These are phyloP conservation scores for Apodospora peruviana DNA, from an alignment of 495 filamentous ascomycete genomes.

Conservation along the genomic window DNA sequence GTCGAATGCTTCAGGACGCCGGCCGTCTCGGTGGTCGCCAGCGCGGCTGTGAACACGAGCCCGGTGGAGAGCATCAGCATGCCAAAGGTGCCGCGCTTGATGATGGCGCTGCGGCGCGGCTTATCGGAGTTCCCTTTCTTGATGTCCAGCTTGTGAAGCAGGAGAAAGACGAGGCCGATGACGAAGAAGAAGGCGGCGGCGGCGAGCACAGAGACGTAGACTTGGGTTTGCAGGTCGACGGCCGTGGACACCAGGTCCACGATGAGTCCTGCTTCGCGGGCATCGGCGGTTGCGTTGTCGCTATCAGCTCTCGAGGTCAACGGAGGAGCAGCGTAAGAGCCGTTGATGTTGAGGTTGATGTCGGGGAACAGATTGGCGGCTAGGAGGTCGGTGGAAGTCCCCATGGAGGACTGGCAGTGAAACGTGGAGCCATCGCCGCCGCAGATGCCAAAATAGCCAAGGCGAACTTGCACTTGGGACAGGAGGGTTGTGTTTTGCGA, in stretches of 20 bases:
- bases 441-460: conserved; percentile 34
- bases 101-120: conserved; percentile 9
- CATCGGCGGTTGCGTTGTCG: not conserved
- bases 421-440: conserved; percentile 16
- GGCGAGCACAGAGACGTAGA: conserved; percentile 19
- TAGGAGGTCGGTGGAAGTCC: conserved; percentile 8
- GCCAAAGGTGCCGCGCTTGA: conserved; percentile 19
- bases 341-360: not conserved
- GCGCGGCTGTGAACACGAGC: conserved; percentile 15
- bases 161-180: conserved; percentile 27
- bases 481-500: conserved; percentile 11
- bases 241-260: conserved; percentile 18
- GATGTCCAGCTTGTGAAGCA: conserved; percentile 14
- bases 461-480: conserved; percentile 15
- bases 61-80: conserved; percentile 16
- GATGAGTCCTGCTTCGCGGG: conserved; percentile 4
- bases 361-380: conserved; percentile 10
- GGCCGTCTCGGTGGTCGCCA: conserved; percentile 21
- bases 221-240: conserved; percentile 17
- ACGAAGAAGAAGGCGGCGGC: conserved; percentile 17
- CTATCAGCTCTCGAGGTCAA: not conserved
- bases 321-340: too few relatives aligned
- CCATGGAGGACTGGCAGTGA: conserved; percentile 15
- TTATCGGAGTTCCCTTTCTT: conserved; percentile 9
- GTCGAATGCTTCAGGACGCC: conserved; percentile 17